A percentile compares a stretch with the other conserved stretches of the same genome.
phyloP scores from a whole-genome alignment of 169 alveolate genomes.

The Plasmodium yoelii region DNA sequence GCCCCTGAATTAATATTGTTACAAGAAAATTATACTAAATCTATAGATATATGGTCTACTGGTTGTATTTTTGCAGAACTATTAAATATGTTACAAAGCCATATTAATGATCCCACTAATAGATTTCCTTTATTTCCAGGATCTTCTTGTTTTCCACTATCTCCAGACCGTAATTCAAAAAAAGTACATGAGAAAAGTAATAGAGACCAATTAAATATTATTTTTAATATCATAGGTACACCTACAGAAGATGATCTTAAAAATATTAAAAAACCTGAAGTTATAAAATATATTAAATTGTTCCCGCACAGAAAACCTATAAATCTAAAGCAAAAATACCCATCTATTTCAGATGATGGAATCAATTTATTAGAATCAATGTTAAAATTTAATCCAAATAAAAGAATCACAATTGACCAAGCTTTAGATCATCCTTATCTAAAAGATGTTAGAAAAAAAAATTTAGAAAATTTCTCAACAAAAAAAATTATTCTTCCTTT shows the following conservation, averaged over 20 bases:
- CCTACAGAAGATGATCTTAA: constrained; percentile 96
- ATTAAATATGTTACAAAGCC: constrained; percentile 94
- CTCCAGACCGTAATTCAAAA: constrained; percentile 92
- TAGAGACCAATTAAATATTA: constrained; percentile 96
- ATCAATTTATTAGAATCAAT: constrained; percentile 92
- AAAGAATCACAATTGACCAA: constrained; percentile 93
- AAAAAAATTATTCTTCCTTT: constrained; percentile 88
- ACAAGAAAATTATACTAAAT: constrained; percentile 97
- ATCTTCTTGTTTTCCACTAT: constrained; percentile 95
- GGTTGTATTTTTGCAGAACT: constrained; percentile 98
- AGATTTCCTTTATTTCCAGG: constrained; percentile 98
- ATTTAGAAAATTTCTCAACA: constrained; percentile 46
- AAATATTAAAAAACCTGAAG: constrained; percentile 90
- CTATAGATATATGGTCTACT: constrained; percentile 98
- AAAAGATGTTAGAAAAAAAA: constrained; percentile 87
- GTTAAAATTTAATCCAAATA: constrained; percentile 93
- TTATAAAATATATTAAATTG: constrained; percentile 87
- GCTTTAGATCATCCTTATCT: constrained; percentile 95
- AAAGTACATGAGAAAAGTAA: constrained; percentile 85
- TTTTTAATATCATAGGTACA: constrained; percentile 97
- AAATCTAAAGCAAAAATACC: constrained; percentile 85
- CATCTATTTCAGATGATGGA: constrained; percentile 92
- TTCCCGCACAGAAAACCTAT: constrained; percentile 86
- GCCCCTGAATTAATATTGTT: constrained; percentile 99
- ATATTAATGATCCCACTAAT: constrained; percentile 94